These are phyloP conservation scores for Hyaloscypha finlandica DNA, from an alignment of 495 filamentous ascomycete genomes.

Conservation along the genomic window DNA sequence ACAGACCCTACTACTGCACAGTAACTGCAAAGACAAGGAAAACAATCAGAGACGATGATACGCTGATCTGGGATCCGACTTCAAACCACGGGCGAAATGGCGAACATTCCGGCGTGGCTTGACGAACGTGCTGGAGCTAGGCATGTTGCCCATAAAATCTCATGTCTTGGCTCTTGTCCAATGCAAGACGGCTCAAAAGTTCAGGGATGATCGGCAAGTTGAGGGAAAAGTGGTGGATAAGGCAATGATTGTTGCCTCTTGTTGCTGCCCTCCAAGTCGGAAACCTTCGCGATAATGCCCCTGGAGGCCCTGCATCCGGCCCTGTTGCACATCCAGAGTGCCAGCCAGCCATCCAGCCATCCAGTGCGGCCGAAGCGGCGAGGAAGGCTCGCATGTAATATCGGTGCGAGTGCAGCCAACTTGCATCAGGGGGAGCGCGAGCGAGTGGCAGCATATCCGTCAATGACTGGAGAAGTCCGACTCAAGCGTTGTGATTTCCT, in stretches of 20 bases:
- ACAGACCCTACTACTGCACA: constrained; percentile 3
- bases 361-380: neutral
- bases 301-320: neutral
- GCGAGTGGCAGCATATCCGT: neutral
- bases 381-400: constrained; percentile 9
- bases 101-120: constrained; percentile 28
- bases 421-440: constrained; percentile 1
- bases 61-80: neutral
- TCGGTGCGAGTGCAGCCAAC: constrained; percentile 6
- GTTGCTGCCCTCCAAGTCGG: neutral
- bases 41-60: constrained; percentile 1
- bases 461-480: constrained; percentile 11
- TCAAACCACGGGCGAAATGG: constrained; percentile 11
- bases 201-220: neutral
- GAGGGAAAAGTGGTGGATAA: neutral
- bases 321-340: neutral
- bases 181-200: neutral
- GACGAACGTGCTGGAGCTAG: neutral
- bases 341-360: constrained; percentile 2
- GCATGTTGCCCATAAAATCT: neutral
- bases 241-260: neutral
- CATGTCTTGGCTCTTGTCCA: constrained; percentile 14
- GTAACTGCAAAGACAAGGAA: constrained; percentile 4
- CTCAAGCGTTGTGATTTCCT: neutral
- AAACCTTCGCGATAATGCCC: neutral